Evolutionary conservation across 129 eudicot species (phyloP), one percentile per base, ranked within the genome.

Genomic region (Saussurea involucrata): DNA sequence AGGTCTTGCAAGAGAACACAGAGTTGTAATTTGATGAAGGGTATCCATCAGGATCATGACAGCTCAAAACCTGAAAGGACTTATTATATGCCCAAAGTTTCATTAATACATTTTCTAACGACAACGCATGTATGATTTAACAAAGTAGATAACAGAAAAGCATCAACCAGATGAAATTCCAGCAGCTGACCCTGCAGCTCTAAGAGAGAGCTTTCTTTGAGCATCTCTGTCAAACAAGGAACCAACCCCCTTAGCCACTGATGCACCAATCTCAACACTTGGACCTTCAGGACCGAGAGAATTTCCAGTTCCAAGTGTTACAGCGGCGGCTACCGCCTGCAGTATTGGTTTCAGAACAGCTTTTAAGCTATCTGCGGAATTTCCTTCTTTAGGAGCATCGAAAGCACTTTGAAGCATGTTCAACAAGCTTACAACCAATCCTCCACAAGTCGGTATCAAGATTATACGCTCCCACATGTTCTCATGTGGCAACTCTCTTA

Each of bases 211-310:
- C 86, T 84, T 84, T 80, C 88, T 88, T 63, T 79, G 82, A 77
- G 87, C 83, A 31, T 86, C 76, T 78, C 60, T 90, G 68, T 86
- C 92, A n/a, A 86, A 76, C 44, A 90, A 25, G 13, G 71, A 8
- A 77, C 88, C 93, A 29, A 93, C 82, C 32, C 88, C 92, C 69
- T 85, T 87, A 69, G 93, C 98, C 18, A 94, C 75, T 66, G 98
- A 91, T 63, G 89, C 83, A 79, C 98, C 98, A 63, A 94, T 94
- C 80, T 94, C 98, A 28, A 94, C 98, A 83, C 98, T 91, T 49
- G 98, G 98, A 60, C 98, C 98, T 89, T 94, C 98, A 21, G 97
- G 98, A 17, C 98, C 98, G 76, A 94, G 84, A 32, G 98, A 94
- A 75, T 91, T 93, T 63, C 98, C 98, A 11, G 98, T 91, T 81